Base-by-base conservation (phyloP, 2,329 filamentous ascomycete genomes). In the Aspergillus tanneri region DNA sequence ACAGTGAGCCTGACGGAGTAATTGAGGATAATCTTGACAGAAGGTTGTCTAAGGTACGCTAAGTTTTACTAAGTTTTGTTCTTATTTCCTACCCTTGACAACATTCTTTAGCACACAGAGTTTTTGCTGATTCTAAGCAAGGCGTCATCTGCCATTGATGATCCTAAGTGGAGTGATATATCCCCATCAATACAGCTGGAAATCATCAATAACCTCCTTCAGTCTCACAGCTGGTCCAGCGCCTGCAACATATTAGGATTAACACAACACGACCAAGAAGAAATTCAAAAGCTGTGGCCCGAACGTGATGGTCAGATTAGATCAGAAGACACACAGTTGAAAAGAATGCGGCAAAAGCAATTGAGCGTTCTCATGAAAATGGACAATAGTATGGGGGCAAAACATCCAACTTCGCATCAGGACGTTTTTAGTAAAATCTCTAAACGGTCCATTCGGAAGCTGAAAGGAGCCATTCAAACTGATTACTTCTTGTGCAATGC, bases 321-420 rank as follows among this genome's bases (percentile, higher is more conserved):
- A 22, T 44, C 49, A 6, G 71, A 73, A 49, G 60, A 68, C 34
- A 14, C 18, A 12, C 35, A 52, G 6, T 44, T 73, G 32, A 37
- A 49, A 21, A 43, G 55, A n/a, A 72, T 72, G 70, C 56, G 64
- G 39, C 49, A 24, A 7, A 67, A 64, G 36, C 70, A 72, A 47
- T 54, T 69, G 23, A 52, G 39, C 1, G 57, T 50, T 7, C 54
- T 72, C 16, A 46, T 71, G 50, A 50, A 46, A 9, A 55, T 67
- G 4, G 69, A 72, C 39, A 64, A 71, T 39, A 66, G 60, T 27
- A 47, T 55, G 25, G 30, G 61, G 42, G 56, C 52, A 24, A 43
- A 44, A 16, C 56, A 58, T 19, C 43, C 42, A 7, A 58, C 60
- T n/a, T 62, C 62, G 4, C 55, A 54, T 19, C 60, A 63, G 37